Evolutionary conservation across 257 asterid genomes (phyloP), one percentile per base, ranked within the genome.

Genomic region (Datura wrightii): DNA sequence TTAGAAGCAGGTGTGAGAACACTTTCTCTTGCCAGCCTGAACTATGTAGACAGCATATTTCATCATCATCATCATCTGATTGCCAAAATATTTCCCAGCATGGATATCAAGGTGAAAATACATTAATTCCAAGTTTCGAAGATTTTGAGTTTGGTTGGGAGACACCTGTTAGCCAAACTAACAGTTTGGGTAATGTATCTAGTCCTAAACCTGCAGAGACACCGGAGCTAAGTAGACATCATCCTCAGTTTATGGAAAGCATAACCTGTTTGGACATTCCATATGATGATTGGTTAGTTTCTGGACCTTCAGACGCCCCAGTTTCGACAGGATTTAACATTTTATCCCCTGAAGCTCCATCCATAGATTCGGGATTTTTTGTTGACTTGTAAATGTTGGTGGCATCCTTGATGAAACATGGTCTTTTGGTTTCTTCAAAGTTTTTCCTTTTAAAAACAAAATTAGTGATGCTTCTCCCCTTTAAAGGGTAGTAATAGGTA

Each of bases 281-380:
- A 37, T 87, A 89, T 54, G 92, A 85, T 52, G 46, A 80, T 81
- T 93, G 94, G 93, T 69, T 83, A 56, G 88, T 53, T 80, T 86
- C 90, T 78, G 69, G 82, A 63, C 89, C 92, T 53, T 70, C 69
- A 58, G 84, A 74, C 8, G 42, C 58, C 11, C 60, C 59, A 46
- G 41, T 48, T 72, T 72, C 44, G 10, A 74, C 55, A 63, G 90
- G 72, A 78, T 80, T 90, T 89, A 86, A 86, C 82, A 85, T 60
- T 10, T 84, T 60, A 82, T 87, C 94, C 34, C 90, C 92, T 44
- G 93, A 91, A 79, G 65, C 91, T 87, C 81, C 89, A 86, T 78
- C 86, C 52, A 10, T 85, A 42, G 85, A 86, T 70, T 83, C 88
- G 84, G 92, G 92, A 82, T 84, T 82, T 84, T 67, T 85, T 52